Percentiles rank a stretch among this genome's conserved stretches.
phyloP scores from a whole-genome alignment of 108 stramenopile species.

The Epipyxis sp. region DNA sequence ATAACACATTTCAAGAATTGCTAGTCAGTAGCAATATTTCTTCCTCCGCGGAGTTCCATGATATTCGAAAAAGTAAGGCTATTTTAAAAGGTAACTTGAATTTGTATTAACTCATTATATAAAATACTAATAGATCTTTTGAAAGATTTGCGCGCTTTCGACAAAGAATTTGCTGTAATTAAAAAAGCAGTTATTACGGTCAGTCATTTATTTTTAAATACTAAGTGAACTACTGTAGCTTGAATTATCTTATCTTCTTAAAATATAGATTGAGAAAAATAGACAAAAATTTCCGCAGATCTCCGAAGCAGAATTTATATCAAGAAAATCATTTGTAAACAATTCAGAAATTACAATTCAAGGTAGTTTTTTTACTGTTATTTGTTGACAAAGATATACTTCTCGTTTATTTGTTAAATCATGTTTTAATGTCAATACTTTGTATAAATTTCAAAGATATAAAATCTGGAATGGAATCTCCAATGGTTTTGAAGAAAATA shows the following conservation, averaged over 20 bases:
- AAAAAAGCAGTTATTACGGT: slow-evolving; percentile 12
- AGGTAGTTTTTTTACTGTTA: neutral
- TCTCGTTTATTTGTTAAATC: neutral
- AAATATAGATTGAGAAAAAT: slow-evolving; percentile 28
- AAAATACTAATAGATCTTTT: neutral
- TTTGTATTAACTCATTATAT: neutral
- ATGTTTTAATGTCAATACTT: too few relatives aligned
- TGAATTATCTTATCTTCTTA: too few relatives aligned
- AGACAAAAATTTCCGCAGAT: slow-evolving; percentile 6
- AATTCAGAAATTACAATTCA: neutral
- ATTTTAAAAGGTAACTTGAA: neutral
- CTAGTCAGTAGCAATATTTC: too few relatives aligned
- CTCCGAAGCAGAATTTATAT: slow-evolving; percentile 4
- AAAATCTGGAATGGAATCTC: neutral
- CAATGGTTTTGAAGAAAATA: neutral
- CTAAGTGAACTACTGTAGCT: too few relatives aligned
- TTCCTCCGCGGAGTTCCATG: too few relatives aligned
- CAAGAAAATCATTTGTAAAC: slow-evolving; percentile 7
- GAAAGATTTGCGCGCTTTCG: slow-evolving; percentile 15
- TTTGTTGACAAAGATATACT: neutral
- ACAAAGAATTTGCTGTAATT: slow-evolving; percentile 14
- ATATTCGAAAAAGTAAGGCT: too few relatives aligned
- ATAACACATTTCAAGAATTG: too few relatives aligned
- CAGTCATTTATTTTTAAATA: neutral
- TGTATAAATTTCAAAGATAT: too few relatives aligned